Base-by-base conservation (phyloP, 1,284 basidiomycete species). In the Takashimella tepidaria region DNA sequence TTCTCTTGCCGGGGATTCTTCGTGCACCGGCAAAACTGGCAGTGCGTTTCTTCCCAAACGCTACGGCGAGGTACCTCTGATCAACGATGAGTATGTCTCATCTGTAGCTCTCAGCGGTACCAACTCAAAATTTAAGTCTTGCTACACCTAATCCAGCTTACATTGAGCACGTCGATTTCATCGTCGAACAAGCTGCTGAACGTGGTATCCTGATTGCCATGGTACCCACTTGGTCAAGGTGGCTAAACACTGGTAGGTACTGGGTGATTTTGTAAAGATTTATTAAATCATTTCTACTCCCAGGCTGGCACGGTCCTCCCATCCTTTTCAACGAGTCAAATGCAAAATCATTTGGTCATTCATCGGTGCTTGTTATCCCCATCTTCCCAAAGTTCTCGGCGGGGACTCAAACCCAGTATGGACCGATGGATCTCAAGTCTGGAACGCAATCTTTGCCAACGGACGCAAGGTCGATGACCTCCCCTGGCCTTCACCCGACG, bases 41-140 rank as follows among this genome's bases (percentile, higher is more conserved):
- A 42, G 19, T 41, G 16, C 51, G 11, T 46, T 51, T 31, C 41
- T 47, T 47, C 54, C 54, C 2, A 55, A 51, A 13, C 49, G 54
- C 10, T 50, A 51, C 26, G 54, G 54, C 4, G 25, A 51, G 23
- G 27, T 45, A 4, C 43, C 54, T 12, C 25, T 55, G 6, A 11
- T 55, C 12, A 42, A 54, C 27, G 49, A 54, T 27, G 49, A 54
- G 53, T 50, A 41, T 23, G 53, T 45, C 53, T 47, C 25, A 16
- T 20, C n/a, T n/a, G n/a, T 37, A 37, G 16, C 31, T 8, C 16
- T 37, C 10, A 37, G 31, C 31, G 31, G 10, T 37, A n/a, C n/a
- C n/a, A 24, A 24, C 43, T 37, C 27, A 26, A 19, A 26, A 8
- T 11, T 19, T 21, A 27, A 41, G 49, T 25, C 49, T 45, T 12